These are phyloP conservation scores for Calocera viscosa DNA, from an alignment of 768 basidiomycete genomes.

Conservation along the genomic window DNA sequence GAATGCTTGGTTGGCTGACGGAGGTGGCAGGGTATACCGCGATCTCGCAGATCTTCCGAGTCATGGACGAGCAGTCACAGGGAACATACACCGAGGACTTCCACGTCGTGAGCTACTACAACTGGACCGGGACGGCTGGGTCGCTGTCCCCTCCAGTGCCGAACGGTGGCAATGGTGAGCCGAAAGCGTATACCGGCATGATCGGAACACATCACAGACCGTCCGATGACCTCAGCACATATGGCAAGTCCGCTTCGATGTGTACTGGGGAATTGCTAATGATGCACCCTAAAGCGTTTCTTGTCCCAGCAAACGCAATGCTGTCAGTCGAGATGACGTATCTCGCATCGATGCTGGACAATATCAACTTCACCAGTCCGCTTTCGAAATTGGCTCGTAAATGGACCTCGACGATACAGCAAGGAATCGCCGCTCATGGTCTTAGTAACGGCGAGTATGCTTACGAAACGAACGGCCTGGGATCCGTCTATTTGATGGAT, in stretches of 20 bases:
- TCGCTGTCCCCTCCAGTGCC: conserved; percentile 49
- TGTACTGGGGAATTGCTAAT: not conserved
- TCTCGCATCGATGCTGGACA: conserved; percentile 48
- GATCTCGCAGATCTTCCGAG: conserved; percentile 58
- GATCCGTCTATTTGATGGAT: conserved; percentile 67
- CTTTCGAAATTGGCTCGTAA: not conserved
- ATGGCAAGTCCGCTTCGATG: conserved; percentile 32
- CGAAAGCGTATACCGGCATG: conserved; percentile 58
- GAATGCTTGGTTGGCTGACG: not conserved
- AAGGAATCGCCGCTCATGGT: conserved; percentile 14
- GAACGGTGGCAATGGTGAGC: conserved; percentile 63
- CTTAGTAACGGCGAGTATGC: conserved; percentile 54
- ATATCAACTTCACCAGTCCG: conserved; percentile 21
- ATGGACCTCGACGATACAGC: conserved; percentile 5
- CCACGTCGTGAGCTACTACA: conserved; percentile 65
- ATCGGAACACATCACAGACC: conserved; percentile 69
- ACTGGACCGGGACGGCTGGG: conserved; percentile 64
- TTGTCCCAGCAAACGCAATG: conserved; percentile 74
- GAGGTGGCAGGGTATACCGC: conserved; percentile 46
- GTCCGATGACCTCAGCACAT: conserved; percentile 59
- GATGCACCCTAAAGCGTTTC: conserved; percentile 40
- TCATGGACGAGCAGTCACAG: conserved; percentile 67
- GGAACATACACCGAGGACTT: conserved; percentile 53
- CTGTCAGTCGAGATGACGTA: conserved; percentile 57
- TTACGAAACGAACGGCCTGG: conserved; percentile 66